Evolutionary conservation across 768 basidiomycete species (phyloP).

Genomic region (Chalciporus pseudorubinellus): DNA sequence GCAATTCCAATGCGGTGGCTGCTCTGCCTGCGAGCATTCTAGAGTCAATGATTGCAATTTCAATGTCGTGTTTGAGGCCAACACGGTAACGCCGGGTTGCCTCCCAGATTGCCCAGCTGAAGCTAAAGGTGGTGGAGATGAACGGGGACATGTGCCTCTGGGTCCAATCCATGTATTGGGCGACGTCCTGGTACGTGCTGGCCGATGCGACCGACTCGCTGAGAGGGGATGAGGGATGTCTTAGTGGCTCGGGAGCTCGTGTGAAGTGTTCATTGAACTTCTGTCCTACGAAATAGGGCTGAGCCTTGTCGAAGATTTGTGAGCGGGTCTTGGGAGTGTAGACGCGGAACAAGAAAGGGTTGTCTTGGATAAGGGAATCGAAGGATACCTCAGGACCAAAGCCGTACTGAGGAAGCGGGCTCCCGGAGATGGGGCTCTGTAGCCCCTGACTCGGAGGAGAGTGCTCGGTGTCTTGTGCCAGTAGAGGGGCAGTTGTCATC

Average conservation of each 20-base stretch:
- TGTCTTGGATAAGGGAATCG: conserved; percentile 55
- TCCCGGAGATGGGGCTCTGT: conserved; percentile 22
- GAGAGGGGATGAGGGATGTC: conserved; percentile 30
- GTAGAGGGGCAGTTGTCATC: conserved; percentile 24
- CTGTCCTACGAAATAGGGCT: conserved; percentile 69
- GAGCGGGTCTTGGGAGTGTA: conserved; percentile 69
- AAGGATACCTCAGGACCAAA: conserved; percentile 66
- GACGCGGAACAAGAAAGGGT: conserved; percentile 77
- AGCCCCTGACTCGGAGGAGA: conserved; percentile 12
- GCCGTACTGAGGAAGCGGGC: conserved; percentile 65
- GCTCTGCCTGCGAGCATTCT: conserved; percentile 53
- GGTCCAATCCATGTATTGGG: conserved; percentile 74
- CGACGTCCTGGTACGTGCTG: conserved; percentile 59
- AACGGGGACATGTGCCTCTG: conserved; percentile 68
- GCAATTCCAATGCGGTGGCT: conserved; percentile 62
- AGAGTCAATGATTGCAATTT: conserved; percentile 79
- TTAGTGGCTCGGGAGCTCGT: conserved; percentile 38
- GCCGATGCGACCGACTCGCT: conserved; percentile 28
- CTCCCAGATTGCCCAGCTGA: conserved; percentile 82
- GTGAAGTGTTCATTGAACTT: conserved; percentile 51
- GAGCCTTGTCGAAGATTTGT: conserved; percentile 49
- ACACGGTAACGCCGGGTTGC: conserved; percentile 70
- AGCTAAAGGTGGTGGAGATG: conserved; percentile 77
- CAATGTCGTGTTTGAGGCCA: conserved; percentile 70
- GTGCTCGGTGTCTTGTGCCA: conserved; percentile 13